Conservation (phyloP, 2,329 filamentous ascomycete genomes). For the Didymella pomorum region DNA sequence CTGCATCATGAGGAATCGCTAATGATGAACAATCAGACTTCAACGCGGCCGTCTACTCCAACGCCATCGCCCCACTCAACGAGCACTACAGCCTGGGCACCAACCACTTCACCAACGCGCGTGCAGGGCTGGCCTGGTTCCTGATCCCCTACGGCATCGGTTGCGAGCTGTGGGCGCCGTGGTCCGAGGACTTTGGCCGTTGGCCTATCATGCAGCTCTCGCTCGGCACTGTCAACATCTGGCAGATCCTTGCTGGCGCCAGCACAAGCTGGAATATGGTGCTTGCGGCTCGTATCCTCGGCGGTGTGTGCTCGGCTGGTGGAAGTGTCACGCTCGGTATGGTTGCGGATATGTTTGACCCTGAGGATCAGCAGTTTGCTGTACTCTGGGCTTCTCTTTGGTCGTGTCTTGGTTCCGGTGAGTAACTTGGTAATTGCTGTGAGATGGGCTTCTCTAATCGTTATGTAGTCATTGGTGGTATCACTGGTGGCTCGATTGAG, state of each 20-base stretch:
- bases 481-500: conserved; percentile 80
- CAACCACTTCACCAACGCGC: conserved; percentile 52
- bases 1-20: conserved; percentile 43
- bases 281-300: conserved; percentile 63
- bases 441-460: conserved; percentile 43
- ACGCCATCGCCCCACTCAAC: conserved; percentile 59
- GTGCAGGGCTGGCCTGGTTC: conserved; percentile 75
- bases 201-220: conserved; percentile 76
- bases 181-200: conserved; percentile 82
- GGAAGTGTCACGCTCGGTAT: conserved; percentile 71
- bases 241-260: conserved; percentile 65
- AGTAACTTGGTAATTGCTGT: conserved; percentile 48
- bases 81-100: conserved; percentile 63
- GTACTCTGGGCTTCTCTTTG: conserved; percentile 65
- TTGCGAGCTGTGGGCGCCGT: conserved; percentile 82
- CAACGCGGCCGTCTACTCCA: conserved; percentile 64
- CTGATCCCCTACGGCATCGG: conserved; percentile 82
- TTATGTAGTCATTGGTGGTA: conserved; percentile 76
- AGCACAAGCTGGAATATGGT: conserved; percentile 69
- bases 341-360: conserved; percentile 68
- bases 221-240: conserved; percentile 77
- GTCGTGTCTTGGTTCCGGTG: conserved; percentile 71
- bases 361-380: conserved; percentile 71
- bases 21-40: conserved; percentile 51
- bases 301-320: conserved; percentile 61